These are phyloP conservation scores for Plectranthus barbatus DNA, from an alignment of 257 asterid genomes.

Conservation along the genomic window DNA sequence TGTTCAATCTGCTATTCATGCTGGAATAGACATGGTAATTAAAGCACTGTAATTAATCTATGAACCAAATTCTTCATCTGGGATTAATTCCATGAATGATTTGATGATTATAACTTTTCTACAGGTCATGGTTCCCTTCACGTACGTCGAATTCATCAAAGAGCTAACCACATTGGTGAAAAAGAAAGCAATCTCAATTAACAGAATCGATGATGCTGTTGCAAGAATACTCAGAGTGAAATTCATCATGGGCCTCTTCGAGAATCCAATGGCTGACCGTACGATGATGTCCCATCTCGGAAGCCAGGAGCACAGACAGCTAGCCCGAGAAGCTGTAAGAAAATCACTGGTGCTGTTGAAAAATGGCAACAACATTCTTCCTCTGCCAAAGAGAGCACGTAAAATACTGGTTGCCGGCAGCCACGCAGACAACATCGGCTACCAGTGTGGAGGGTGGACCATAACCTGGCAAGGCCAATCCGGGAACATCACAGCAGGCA, in stretches of 20 bases:
- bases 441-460: slow-evolving; percentile 74
- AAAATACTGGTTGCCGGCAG: slow-evolving; percentile 49
- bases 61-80: too few species aligned
- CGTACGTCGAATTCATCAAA: slow-evolving; percentile 30
- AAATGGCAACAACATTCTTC: slow-evolving; percentile 43
- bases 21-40: background rate
- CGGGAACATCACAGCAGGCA: slow-evolving; percentile 35
- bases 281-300: slow-evolving; percentile 30
- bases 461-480: slow-evolving; percentile 38
- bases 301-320: slow-evolving; percentile 45
- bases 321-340: slow-evolving; percentile 77
- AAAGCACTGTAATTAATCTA: too few species aligned
- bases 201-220: slow-evolving; percentile 65
- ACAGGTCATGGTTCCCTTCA: slow-evolving; percentile 48
- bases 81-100: too few species aligned
- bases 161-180: slow-evolving; percentile 35
- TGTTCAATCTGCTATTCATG: background rate
- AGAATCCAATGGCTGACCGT: slow-evolving; percentile 43
- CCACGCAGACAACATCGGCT: slow-evolving; percentile 48
- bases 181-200: slow-evolving; percentile 35
- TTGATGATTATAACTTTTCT: background rate
- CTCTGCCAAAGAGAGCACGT: slow-evolving; percentile 32
- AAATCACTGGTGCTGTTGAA: slow-evolving; percentile 64
- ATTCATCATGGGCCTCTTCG: slow-evolving; percentile 57
- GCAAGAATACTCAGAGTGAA: slow-evolving; percentile 50